These are phyloP conservation scores for Aureobasidium lini DNA, from an alignment of 2,329 filamentous ascomycete genomes.

Conservation along the genomic window DNA sequence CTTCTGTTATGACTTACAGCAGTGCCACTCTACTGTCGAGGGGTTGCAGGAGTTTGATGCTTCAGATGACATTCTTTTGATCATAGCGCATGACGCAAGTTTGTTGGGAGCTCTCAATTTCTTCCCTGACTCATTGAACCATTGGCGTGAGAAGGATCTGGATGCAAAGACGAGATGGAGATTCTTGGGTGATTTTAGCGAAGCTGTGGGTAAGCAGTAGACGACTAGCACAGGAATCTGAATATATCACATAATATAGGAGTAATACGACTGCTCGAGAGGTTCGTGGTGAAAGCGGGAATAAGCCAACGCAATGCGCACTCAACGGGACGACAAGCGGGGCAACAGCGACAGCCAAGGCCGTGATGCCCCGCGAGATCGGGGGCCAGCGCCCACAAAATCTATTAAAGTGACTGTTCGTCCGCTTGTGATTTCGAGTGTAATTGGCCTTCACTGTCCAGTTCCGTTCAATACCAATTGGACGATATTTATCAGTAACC, in stretches of 20 bases:
- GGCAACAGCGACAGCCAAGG: not conserved
- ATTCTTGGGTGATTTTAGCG: conserved; percentile 45
- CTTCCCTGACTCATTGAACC: conserved; percentile 44
- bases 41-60: conserved; percentile 43
- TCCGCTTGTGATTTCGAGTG: not conserved
- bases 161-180: conserved; percentile 40
- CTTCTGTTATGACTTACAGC: conserved; percentile 27
- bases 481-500: not conserved
- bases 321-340: not conserved
- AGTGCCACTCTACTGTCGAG: conserved; percentile 33
- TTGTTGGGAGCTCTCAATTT: conserved; percentile 40
- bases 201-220: conserved; percentile 28
- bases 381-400: conserved; percentile 4
- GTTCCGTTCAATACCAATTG: conserved; percentile 13
- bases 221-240: not conserved
- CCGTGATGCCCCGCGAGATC: conserved; percentile 2
- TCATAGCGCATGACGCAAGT: conserved; percentile 42
- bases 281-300: not conserved
- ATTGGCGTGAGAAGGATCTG: conserved; percentile 41
- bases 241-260: not conserved
- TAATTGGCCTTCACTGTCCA: conserved; percentile 14
- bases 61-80: conserved; percentile 36
- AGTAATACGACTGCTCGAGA: not conserved
- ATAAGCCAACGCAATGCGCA: not conserved
- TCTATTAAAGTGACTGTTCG: not conserved